Base-by-base conservation (phyloP, 1,139 yeast species). In the Sugiyamaella paludigena region DNA sequence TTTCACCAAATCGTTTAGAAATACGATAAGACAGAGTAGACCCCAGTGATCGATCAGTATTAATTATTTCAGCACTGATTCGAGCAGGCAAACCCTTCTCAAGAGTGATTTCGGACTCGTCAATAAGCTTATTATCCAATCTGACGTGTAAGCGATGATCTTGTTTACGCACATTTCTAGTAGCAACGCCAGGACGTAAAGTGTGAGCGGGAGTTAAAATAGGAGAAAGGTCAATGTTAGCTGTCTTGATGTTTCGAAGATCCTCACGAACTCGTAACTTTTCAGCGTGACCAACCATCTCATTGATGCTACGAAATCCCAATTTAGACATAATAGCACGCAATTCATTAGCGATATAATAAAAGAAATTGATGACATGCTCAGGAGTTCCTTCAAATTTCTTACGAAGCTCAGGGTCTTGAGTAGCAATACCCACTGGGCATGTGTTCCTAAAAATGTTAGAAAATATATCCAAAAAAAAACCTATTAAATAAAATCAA, bases 371-470 rank as follows among this genome's bases (percentile, higher is more conserved):
- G 71, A 92, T 91, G 53, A 92, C 98, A 65, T 92, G 98, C 71
- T 92, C 98, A 47, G 98, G 98, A 51, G 97, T 91, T 66, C 98
- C 98, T 63, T 80, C 78, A 72, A 92, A 92, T 72, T 91, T 92
- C 73, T 80, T 81, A 72, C 98, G 83, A 61, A 92, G 79, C 59
- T 83, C 88, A 29, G 98, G 97, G 69, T 92, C 98, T 71, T 92
- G 98, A 36, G 98, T 92, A 41, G 98, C 98, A 74, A 92, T 87
- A 73, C 98, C 98, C 47, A 91, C 98, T 33, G 98, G 96, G 73
- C 98, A 92, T 40, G 96, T 81, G 71, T 88, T 87, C 56, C 86
- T n/a, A n/a, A n/a, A n/a, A n/a, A n/a, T n/a, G n/a, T n/a, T n/a
- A n/a, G n/a, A n/a, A n/a, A n/a, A n/a, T n/a, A n/a, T n/a, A n/a